Percentiles rank a stretch among this genome's conserved stretches.
Conservation (phyloP, 805 yeast species). For the Sungouiella thailandica region DNA sequence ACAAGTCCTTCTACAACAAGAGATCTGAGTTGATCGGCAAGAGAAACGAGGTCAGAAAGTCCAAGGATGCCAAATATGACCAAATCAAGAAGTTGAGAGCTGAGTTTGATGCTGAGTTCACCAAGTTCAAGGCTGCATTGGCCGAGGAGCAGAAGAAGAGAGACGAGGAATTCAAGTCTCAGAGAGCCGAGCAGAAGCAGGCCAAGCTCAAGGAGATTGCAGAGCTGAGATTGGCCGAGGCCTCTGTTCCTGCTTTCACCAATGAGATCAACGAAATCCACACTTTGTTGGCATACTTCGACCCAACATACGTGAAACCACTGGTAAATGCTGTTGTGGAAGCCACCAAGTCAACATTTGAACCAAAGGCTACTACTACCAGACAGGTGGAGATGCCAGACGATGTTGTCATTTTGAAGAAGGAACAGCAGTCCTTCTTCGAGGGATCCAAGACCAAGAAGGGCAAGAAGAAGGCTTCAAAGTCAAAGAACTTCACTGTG, state of each 20-base stretch:
- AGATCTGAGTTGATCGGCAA: conserved; percentile 58
- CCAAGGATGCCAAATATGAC: conserved; percentile 63
- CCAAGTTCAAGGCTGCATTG: conserved; percentile 62
- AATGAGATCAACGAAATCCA: conserved; percentile 74
- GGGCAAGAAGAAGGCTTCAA: conserved; percentile 43
- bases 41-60: conserved; percentile 62
- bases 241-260: conserved; percentile 79
- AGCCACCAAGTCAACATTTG: conserved; percentile 20
- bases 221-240: conserved; percentile 66
- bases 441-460: conserved; percentile 42
- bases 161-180: conserved; percentile 60
- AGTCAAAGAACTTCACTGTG: conserved; percentile 58
- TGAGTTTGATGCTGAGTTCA: conserved; percentile 71
- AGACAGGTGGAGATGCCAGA: conserved; percentile 61
- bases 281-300: conserved; percentile 65
- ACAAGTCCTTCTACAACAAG: conserved; percentile 60
- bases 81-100: conserved; percentile 64
- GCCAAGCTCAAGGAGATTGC: conserved; percentile 51
- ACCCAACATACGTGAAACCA: conserved; percentile 69
- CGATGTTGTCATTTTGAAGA: conserved; percentile 57
- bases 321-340: conserved; percentile 25
- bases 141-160: conserved; percentile 66
- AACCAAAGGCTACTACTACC: conserved; percentile 19
- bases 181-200: conserved; percentile 47
- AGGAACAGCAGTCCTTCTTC: conserved; percentile 57